phyloP scores from a whole-genome alignment of 1,284 basidiomycete species.

The Sphagnurus paluster region DNA sequence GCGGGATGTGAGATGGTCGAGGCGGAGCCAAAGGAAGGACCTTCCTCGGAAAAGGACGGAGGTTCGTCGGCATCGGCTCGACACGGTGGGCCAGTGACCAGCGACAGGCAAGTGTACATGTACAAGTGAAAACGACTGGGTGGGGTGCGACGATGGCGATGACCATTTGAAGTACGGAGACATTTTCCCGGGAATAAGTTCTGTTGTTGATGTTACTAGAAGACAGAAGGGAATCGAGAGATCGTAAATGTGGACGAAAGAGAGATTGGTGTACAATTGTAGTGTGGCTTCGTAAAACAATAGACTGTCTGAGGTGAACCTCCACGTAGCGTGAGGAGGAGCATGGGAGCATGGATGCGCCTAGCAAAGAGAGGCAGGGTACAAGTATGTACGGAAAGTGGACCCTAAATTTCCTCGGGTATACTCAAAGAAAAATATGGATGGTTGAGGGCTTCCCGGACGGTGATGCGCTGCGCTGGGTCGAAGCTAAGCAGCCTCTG shows the following conservation, averaged over 20 bases:
- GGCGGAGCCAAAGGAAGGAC: background rate
- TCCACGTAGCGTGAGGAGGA: slow-evolving; percentile 4
- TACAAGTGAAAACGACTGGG: background rate
- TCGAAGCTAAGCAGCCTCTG: slow-evolving; percentile 90
- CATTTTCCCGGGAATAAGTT: slow-evolving; percentile 2
- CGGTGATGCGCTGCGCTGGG: slow-evolving; percentile 82
- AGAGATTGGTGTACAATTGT: slow-evolving; percentile 13
- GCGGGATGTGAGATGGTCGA: background rate
- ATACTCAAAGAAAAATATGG: slow-evolving; percentile 77
- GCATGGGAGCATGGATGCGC: background rate
- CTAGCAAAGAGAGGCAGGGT: background rate
- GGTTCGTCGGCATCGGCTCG: background rate
- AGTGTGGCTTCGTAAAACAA: slow-evolving; percentile 12
- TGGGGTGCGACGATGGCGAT: slow-evolving; percentile 5
- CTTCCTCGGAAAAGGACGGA: background rate
- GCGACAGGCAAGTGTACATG: background rate
- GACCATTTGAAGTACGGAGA: slow-evolving; percentile 2
- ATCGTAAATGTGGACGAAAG: slow-evolving; percentile 8
- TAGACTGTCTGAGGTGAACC: slow-evolving; percentile 4
- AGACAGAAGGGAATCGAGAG: slow-evolving; percentile 6
- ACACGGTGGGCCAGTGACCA: background rate
- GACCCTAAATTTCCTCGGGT: slow-evolving; percentile 51
- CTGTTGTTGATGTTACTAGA: slow-evolving; percentile 9
- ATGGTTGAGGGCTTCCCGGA: slow-evolving; percentile 85
- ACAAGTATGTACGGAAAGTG: slow-evolving; percentile 11